phyloP scores from a whole-genome alignment of 352 stramenopile species.

The Phytophthora megakarya region DNA sequence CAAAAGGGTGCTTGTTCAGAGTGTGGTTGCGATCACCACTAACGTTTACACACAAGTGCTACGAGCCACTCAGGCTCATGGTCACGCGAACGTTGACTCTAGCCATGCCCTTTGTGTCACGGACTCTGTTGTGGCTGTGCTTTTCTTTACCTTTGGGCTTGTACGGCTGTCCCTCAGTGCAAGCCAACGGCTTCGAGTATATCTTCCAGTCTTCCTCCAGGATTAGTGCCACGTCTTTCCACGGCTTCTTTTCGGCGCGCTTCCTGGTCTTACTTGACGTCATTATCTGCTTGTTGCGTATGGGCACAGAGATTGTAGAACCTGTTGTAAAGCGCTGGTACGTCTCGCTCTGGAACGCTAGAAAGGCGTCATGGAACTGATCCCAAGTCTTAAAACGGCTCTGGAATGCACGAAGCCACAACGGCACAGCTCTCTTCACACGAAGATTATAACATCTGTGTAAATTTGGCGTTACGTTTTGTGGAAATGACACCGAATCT shows the following conservation, averaged over 20 bases:
- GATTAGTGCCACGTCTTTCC: neutral
- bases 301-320: neutral
- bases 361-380: neutral
- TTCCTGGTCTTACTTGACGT: neutral
- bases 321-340: neutral
- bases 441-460: too few relatives aligned
- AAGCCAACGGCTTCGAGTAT: neutral
- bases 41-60: neutral
- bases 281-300: neutral
- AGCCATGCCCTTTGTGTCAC: neutral
- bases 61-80: neutral
- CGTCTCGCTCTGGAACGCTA: neutral
- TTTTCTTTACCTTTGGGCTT: neutral
- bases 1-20: neutral
- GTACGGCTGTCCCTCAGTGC: neutral
- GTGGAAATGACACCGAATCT: too few relatives aligned
- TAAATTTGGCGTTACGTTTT: too few relatives aligned
- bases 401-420: neutral
- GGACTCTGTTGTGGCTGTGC: neutral
- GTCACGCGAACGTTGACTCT: neutral
- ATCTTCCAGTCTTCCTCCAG: neutral
- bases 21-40: conserved; percentile 3
- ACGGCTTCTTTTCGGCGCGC: neutral
- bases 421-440: too few relatives aligned
- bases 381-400: neutral